Evolutionary conservation across 305 asterid species (phyloP).

Genomic region (Fraxinus baroniana): DNA sequence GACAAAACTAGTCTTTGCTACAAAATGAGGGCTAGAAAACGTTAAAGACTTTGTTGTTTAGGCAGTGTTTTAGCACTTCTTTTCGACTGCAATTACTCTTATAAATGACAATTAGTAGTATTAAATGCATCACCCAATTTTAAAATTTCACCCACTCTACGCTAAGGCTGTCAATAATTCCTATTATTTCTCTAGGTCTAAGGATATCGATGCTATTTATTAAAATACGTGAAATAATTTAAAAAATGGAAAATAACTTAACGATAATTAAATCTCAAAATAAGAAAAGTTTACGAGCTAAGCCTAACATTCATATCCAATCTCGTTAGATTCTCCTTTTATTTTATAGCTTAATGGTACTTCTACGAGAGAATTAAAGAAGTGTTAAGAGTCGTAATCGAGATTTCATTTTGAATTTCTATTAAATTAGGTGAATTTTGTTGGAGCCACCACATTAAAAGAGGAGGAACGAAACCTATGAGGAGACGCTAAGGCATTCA

Average conservation of each 20-base stretch:
- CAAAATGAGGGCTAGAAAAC: neutral
- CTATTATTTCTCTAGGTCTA: neutral
- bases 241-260: neutral
- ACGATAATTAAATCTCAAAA: neutral
- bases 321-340: neutral
- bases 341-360: no score
- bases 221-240: neutral
- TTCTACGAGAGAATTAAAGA: no score
- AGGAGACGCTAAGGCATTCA: constrained; percentile 9
- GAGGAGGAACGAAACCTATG: neutral
- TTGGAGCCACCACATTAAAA: neutral
- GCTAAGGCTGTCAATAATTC: neutral
- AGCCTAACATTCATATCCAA: neutral
- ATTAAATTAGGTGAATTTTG: neutral
- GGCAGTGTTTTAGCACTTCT: neutral
- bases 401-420: neutral
- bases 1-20: constrained; percentile 9
- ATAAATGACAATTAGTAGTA: neutral
- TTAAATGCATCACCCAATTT: neutral
- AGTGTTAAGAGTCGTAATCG: neutral
- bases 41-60: neutral
- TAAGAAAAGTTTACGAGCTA: neutral
- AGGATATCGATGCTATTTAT: neutral
- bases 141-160: neutral
- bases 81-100: neutral